phyloP scores from a whole-genome alignment of 2,329 filamentous ascomycete species.

The Neonectria neomacrospora region DNA sequence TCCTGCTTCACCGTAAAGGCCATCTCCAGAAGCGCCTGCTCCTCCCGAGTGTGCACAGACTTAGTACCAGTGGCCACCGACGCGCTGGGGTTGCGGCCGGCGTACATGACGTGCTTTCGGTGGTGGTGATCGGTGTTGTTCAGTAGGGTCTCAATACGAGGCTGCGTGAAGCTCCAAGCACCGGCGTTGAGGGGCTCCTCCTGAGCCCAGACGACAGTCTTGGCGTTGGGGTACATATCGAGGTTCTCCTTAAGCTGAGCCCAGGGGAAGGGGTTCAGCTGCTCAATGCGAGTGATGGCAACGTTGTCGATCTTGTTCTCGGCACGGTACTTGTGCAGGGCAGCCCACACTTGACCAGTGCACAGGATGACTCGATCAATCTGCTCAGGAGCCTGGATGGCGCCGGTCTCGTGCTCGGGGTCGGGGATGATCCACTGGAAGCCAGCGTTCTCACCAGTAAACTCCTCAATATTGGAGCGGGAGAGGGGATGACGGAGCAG shows the following conservation, averaged over 20 bases:
- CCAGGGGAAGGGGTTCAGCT: slow-evolving; percentile 99
- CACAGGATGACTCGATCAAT: slow-evolving; percentile 96
- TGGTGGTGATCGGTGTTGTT: slow-evolving; percentile 94
- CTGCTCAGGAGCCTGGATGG: slow-evolving; percentile 82
- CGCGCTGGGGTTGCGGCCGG: slow-evolving; percentile 91
- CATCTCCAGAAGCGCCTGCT: slow-evolving; percentile 80
- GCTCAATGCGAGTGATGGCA: slow-evolving; percentile 94
- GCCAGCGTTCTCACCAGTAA: slow-evolving; percentile 83
- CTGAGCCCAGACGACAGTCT: slow-evolving; percentile 97
- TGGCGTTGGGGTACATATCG: slow-evolving; percentile 95
- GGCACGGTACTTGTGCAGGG: slow-evolving; percentile 90
- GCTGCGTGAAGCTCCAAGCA: slow-evolving; percentile 97
- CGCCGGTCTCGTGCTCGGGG: slow-evolving; percentile 79
- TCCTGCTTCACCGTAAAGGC: slow-evolving; percentile 74
- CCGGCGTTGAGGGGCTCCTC: slow-evolving; percentile 98
- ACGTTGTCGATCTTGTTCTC: slow-evolving; percentile 89
- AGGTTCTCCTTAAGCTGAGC: slow-evolving; percentile 96
- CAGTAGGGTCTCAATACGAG: slow-evolving; percentile 93
- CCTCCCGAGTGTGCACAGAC: slow-evolving; percentile 88
- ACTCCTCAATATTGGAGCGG: slow-evolving; percentile 89
- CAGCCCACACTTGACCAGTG: slow-evolving; percentile 92
- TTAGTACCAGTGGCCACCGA: slow-evolving; percentile 95
- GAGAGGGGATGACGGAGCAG: slow-evolving; percentile 93
- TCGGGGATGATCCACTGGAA: slow-evolving; percentile 98
- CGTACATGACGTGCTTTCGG: slow-evolving; percentile 96